phyloP scores from a whole-genome alignment of 352 stramenopile genomes.

The Blastocystis hominis region DNA sequence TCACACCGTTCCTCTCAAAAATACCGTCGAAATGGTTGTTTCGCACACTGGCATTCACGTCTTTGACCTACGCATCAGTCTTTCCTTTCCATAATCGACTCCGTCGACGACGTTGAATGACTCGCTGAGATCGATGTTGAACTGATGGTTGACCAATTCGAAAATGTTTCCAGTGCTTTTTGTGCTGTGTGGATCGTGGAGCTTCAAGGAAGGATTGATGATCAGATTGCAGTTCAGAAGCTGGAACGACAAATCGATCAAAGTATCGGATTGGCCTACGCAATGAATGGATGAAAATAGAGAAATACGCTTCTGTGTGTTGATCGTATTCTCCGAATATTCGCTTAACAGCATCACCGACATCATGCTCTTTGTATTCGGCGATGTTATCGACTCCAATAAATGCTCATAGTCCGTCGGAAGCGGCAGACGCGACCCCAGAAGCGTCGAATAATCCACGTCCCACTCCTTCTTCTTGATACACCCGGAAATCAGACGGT shows the following conservation, averaged over 20 bases:
- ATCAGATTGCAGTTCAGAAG: not conserved
- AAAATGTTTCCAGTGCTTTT: not conserved
- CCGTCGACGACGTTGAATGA: not conserved
- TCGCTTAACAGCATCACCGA: constrained; percentile 1
- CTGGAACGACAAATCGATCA: constrained; percentile 11
- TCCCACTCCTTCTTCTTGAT: constrained; percentile 6
- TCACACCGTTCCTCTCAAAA: not conserved
- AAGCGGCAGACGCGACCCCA: not conserved
- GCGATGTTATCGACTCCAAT: constrained; percentile 3
- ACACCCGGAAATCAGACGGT: not conserved
- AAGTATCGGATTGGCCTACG: not conserved
- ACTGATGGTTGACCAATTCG: not conserved
- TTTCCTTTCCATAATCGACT: not conserved
- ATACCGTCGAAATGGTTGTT: constrained; percentile 2
- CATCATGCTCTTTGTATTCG: not conserved
- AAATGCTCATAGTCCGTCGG: constrained; percentile 22
- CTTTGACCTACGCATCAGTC: not conserved
- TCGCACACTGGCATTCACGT: not conserved
- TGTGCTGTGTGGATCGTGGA: not conserved
- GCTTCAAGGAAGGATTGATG: not conserved
- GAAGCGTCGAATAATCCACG: not conserved
- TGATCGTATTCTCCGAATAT: constrained; percentile 21
- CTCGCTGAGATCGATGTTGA: not conserved
- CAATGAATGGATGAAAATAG: not conserved
- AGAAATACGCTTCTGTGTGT: constrained; percentile 10